These are phyloP conservation scores for Penicillium sp. DNA, from an alignment of 2,329 filamentous ascomycete genomes.

Conservation along the genomic window DNA sequence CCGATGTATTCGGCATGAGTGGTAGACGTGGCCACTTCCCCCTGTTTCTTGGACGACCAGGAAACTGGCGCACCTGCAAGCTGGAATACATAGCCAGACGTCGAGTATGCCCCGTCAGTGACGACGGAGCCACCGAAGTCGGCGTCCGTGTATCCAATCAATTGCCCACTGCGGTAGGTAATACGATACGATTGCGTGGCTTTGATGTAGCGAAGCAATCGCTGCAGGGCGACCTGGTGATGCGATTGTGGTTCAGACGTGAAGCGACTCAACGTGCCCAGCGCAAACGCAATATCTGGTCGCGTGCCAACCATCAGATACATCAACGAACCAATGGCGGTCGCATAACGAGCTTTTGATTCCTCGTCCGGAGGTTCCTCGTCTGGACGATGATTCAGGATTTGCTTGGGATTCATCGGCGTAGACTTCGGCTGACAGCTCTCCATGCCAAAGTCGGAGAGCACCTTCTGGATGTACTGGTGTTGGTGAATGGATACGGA, in stretches of 20 bases:
- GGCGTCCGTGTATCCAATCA: slow-evolving; percentile 3
- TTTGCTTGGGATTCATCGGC: too few relatives aligned
- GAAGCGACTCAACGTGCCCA: slow-evolving; percentile 10
- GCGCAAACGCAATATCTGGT: slow-evolving; percentile 4
- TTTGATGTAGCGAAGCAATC: slow-evolving; percentile 5
- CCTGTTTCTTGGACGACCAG: slow-evolving; percentile 23
- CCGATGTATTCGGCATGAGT: slow-evolving; percentile 7
- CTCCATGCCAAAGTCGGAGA: too few relatives aligned
- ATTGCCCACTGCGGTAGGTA: slow-evolving; percentile 7
- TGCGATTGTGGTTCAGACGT: slow-evolving; percentile 6
- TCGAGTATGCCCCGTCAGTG: slow-evolving; percentile 17
- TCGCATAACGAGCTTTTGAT: too few relatives aligned
- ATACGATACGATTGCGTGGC: slow-evolving; percentile 4
- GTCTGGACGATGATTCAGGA: too few relatives aligned
- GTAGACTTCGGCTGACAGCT: too few relatives aligned
- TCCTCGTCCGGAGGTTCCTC: too few relatives aligned
- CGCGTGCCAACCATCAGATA: slow-evolving; percentile 9
- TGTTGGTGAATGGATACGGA: too few relatives aligned
- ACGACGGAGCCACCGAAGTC: slow-evolving; percentile 10
- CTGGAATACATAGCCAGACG: slow-evolving; percentile 23
- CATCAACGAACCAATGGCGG: slow-evolving; percentile 7
- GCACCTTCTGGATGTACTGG: too few relatives aligned
- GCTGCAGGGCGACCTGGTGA: slow-evolving; percentile 7
- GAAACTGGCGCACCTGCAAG: slow-evolving; percentile 22
- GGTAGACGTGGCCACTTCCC: slow-evolving; percentile 1